phyloP scores from a whole-genome alignment of 495 filamentous ascomycete species.

The Podospora comata region DNA sequence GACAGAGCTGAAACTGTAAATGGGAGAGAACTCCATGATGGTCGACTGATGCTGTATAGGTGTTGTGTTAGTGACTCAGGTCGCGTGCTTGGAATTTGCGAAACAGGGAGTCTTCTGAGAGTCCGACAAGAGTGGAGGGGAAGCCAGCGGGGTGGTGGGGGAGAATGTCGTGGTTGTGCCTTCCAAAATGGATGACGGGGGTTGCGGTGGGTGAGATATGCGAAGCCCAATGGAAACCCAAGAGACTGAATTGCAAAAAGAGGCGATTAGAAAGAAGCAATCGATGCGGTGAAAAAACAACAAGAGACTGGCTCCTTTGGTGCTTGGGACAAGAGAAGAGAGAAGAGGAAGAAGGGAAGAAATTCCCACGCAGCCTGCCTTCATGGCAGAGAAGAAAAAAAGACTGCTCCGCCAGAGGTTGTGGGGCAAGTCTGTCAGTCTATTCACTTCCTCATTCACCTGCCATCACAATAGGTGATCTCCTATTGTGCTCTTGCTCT shows the following conservation, averaged over 20 bases:
- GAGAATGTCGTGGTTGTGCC: no score
- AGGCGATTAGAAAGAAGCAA: background rate
- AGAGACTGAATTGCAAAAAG: background rate
- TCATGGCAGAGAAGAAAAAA: background rate
- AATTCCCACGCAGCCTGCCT: background rate
- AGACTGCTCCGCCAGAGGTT: background rate
- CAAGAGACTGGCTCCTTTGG: background rate
- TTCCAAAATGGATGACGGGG: no score
- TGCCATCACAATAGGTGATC: background rate
- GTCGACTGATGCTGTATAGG: background rate
- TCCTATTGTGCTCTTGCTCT: background rate
- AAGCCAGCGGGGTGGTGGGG: no score
- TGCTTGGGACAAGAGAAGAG: background rate
- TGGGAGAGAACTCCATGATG: background rate
- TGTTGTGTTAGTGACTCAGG: background rate
- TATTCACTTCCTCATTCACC: background rate
- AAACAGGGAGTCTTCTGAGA: no score
- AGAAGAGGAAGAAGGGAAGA: background rate
- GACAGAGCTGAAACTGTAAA: background rate
- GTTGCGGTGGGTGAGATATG: no score
- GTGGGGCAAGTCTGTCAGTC: background rate
- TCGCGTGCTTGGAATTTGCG: background rate
- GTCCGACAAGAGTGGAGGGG: no score
- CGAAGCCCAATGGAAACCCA: no score
- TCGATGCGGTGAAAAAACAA: background rate